Conservation (phyloP, 805 yeast genomes). For the Sugiyamaella chiloensis region DNA sequence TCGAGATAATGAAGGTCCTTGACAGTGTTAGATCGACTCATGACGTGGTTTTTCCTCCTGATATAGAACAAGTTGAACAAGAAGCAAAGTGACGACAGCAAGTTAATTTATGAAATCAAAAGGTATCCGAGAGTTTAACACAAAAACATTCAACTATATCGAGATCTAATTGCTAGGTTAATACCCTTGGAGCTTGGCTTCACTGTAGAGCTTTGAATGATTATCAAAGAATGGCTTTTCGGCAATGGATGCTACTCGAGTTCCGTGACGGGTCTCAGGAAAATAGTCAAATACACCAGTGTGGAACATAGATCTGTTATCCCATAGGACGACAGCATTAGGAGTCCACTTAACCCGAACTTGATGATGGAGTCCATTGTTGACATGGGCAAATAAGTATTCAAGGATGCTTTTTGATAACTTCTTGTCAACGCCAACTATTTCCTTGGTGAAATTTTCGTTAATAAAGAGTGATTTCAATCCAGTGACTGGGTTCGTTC, state of each 20-base stretch:
- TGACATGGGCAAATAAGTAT: neutral
- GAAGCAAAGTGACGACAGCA: neutral
- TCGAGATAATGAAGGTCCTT: neutral
- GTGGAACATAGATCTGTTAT: slow-evolving; percentile 63
- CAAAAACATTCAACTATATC: too few species aligned
- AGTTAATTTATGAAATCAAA: too few species aligned
- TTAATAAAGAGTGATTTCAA: slow-evolving; percentile 57
- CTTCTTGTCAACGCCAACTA: slow-evolving; percentile 43
- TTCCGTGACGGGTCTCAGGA: slow-evolving; percentile 22
- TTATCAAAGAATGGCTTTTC: slow-evolving; percentile 29
- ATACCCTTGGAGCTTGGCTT: neutral
- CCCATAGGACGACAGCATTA: slow-evolving; percentile 72
- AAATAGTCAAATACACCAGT: slow-evolving; percentile 57
- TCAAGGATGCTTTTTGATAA: slow-evolving; percentile 3
- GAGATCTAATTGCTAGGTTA: too few species aligned
- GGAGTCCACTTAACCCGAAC: slow-evolving; percentile 52
- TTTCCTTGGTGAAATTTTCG: slow-evolving; percentile 46
- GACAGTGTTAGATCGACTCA: neutral
- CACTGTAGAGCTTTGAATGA: slow-evolving; percentile 1
- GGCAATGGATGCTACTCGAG: slow-evolving; percentile 31
- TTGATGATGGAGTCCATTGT: slow-evolving; percentile 11
- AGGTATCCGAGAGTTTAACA: too few species aligned
- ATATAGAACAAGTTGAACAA: neutral
- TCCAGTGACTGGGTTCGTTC: slow-evolving; percentile 67
- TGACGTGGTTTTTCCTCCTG: neutral